Conservation (phyloP, 2,329 filamentous ascomycete species). For the Cercospora berteroae region DNA sequence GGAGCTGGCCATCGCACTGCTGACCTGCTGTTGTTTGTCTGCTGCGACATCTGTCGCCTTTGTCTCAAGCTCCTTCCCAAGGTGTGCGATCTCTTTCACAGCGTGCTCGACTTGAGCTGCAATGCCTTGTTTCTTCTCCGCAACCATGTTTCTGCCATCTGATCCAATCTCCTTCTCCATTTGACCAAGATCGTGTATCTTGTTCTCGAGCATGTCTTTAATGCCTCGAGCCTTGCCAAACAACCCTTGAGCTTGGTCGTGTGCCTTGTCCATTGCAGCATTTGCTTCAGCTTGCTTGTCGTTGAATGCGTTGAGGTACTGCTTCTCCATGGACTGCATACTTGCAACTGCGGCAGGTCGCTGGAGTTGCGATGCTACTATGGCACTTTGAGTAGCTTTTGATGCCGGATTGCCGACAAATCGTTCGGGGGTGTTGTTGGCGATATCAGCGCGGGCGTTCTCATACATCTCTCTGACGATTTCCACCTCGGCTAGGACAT, state of each 20-base stretch:
- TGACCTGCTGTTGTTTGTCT: conserved; percentile 12
- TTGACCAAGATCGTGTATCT: conserved; percentile 22
- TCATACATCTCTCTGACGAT: conserved; percentile 25
- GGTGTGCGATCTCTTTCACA: conserved; percentile 16
- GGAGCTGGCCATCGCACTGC: background rate
- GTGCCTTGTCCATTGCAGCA: conserved; percentile 17
- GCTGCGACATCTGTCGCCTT: conserved; percentile 8
- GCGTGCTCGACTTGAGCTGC: conserved; percentile 13
- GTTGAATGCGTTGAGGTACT: conserved; percentile 7
- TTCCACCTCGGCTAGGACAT: conserved; percentile 20
- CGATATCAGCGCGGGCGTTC: conserved; percentile 19
- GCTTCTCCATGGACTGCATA: background rate
- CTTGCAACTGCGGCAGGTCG: background rate
- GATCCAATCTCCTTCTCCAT: conserved; percentile 26
- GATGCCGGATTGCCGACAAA: conserved; percentile 16
- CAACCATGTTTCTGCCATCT: conserved; percentile 16
- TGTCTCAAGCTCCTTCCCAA: conserved; percentile 20
- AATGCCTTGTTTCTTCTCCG: conserved; percentile 22
- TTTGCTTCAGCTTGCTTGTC: conserved; percentile 22
- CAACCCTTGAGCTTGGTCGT: conserved; percentile 14
- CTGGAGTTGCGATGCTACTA: background rate
- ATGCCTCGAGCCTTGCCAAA: conserved; percentile 18
- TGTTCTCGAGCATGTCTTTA: conserved; percentile 22
- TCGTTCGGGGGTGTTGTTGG: conserved; percentile 24
- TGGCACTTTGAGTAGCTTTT: background rate